phyloP scores from a whole-genome alignment of 2,329 filamentous ascomycete genomes.

The Fusarium longipes region DNA sequence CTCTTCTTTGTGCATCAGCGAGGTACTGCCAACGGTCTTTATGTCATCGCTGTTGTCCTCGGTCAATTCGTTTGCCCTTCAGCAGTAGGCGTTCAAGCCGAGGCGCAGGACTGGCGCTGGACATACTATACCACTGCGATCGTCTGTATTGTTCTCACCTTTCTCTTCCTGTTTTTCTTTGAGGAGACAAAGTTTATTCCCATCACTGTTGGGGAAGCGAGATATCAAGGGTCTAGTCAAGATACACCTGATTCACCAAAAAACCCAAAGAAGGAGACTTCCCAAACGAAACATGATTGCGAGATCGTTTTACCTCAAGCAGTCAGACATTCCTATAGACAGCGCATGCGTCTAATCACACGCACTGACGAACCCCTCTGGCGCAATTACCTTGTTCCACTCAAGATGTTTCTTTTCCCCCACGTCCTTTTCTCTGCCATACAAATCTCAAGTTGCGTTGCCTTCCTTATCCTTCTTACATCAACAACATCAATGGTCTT shows the following conservation, averaged over 20 bases:
- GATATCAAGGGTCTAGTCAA: background rate
- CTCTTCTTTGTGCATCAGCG: conserved; percentile 50
- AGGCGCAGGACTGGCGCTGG: conserved; percentile 39
- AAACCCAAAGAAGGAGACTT: background rate
- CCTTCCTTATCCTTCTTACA: conserved; percentile 36
- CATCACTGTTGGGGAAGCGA: background rate
- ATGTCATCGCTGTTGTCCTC: conserved; percentile 48
- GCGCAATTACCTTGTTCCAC: conserved; percentile 28
- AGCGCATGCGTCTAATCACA: conserved; percentile 36
- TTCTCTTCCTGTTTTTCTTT: conserved; percentile 40
- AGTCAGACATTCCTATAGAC: background rate
- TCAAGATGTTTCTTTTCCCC: conserved; percentile 47
- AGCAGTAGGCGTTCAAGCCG: conserved; percentile 44
- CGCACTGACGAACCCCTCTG: conserved; percentile 33
- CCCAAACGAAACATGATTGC: background rate
- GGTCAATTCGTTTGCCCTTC: conserved; percentile 48
- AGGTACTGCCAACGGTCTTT: conserved; percentile 48
- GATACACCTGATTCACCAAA: background rate
- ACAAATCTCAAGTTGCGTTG: conserved; percentile 49
- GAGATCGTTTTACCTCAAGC: background rate
- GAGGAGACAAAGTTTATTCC: conserved; percentile 49
- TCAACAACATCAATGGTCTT: conserved; percentile 52
- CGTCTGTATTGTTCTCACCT: conserved; percentile 29
- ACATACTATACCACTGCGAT: conserved; percentile 43
- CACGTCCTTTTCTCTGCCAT: conserved; percentile 54